Percentiles rank a stretch among this genome's conserved stretches.
Evolutionary conservation across 768 basidiomycete genomes (phyloP).

Genomic region (Hirschioporus abietinus): DNA sequence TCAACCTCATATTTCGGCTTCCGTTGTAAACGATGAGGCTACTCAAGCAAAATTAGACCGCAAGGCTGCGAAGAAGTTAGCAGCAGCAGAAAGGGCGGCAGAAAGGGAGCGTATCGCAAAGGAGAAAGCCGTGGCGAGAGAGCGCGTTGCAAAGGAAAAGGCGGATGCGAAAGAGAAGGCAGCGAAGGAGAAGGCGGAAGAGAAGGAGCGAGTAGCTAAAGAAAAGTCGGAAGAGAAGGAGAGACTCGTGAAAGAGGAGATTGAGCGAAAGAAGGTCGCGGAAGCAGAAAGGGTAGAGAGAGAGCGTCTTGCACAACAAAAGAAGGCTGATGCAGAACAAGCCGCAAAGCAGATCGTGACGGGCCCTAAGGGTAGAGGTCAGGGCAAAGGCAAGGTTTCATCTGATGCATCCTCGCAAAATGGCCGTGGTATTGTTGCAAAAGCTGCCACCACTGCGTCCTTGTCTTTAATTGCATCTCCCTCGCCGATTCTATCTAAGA

Average conservation of each 20-base stretch:
- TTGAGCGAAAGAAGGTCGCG: constrained; percentile 29
- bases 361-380: constrained; percentile 12
- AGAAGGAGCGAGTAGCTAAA: constrained; percentile 33
- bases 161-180: constrained; percentile 47
- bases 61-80: constrained; percentile 61
- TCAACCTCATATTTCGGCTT: constrained; percentile 23
- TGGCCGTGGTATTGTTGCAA: background rate
- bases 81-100: constrained; percentile 54
- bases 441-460: background rate
- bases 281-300: constrained; percentile 28
- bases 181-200: constrained; percentile 28
- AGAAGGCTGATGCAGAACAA: constrained; percentile 25
- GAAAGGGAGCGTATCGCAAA: constrained; percentile 53
- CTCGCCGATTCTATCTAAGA: constrained; percentile 62
- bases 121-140: constrained; percentile 58
- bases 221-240: constrained; percentile 28
- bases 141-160: constrained; percentile 48
- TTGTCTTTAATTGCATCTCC: constrained; percentile 22
- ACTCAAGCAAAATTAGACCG: constrained; percentile 51
- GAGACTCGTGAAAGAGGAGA: constrained; percentile 31
- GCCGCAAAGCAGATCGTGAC: constrained; percentile 15
- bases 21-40: constrained; percentile 28
- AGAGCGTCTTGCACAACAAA: constrained; percentile 20
- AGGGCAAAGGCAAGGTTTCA: background rate
- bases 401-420: background rate